These are phyloP conservation scores for Evernia prunastri DNA, from an alignment of 495 filamentous ascomycete genomes.

Conservation along the genomic window DNA sequence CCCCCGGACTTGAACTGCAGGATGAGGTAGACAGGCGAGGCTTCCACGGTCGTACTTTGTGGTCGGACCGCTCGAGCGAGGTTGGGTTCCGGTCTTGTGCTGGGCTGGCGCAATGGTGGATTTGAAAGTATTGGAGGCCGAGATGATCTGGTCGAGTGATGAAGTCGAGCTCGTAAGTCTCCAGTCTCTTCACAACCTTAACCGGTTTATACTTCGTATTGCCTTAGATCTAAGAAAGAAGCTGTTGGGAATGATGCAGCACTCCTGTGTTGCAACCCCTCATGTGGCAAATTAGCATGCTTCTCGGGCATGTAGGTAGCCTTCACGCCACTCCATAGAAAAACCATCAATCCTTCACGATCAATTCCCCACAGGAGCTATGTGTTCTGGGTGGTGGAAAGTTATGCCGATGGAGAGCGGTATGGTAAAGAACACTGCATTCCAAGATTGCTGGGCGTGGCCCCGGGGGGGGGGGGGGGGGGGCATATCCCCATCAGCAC, in stretches of 20 bases:
- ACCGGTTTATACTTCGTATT: neutral
- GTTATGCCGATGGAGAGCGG: neutral
- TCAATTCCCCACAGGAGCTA: too few species aligned
- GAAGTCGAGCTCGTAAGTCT: neutral
- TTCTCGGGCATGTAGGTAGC: too few species aligned
- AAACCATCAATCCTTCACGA: too few species aligned
- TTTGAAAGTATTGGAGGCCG: neutral
- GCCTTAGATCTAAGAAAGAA: neutral
- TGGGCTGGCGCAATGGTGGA: neutral
- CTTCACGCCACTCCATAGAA: too few species aligned
- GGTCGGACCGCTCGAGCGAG: neutral
- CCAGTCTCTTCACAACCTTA: neutral
- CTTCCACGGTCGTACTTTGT: neutral
- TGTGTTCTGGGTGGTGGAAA: neutral
- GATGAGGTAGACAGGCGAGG: neutral
- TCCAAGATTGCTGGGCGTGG: neutral
- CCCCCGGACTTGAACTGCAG: neutral
- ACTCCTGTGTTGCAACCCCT: too few species aligned
- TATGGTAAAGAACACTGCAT: too few species aligned
- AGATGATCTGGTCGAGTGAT: neutral
- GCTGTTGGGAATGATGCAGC: too few species aligned
- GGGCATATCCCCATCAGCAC: neutral
- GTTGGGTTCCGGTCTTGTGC: neutral
- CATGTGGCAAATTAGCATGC: too few species aligned
- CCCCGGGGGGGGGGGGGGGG: too few species aligned